Conservation (phyloP, 371 early-diverging fungal genomes). For the Batrachochytrium dendrobatidis region DNA sequence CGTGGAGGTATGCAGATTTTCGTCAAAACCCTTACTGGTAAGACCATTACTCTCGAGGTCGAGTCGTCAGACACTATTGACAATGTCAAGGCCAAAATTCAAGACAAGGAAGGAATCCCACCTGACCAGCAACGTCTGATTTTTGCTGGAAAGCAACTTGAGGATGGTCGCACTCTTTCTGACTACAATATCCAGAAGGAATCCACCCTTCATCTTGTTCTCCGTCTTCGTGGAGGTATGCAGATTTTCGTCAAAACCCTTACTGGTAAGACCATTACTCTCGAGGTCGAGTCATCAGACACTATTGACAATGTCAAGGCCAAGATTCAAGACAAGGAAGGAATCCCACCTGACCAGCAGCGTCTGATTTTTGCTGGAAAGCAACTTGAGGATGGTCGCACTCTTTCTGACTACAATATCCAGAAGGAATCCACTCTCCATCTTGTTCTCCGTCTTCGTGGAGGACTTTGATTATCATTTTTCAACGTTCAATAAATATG, state of each 20-base stretch:
- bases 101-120: constrained; percentile 98
- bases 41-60: constrained; percentile 97
- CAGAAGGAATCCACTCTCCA: too few species aligned
- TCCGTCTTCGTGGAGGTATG: constrained; percentile 64
- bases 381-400: constrained; percentile 90
- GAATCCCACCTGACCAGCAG: constrained; percentile 85
- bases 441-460: constrained; percentile 54
- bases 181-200: constrained; percentile 76
- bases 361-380: constrained; percentile 96
- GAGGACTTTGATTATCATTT: neutral
- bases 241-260: constrained; percentile 20
- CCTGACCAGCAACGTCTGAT: constrained; percentile 99
- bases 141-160: constrained; percentile 99
- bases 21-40: constrained; percentile 98
- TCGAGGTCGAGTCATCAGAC: constrained; percentile 94
- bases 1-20: constrained; percentile 80
- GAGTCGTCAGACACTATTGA: constrained; percentile 94
- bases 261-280: constrained; percentile 97
- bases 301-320: constrained; percentile 81
- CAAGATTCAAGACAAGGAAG: constrained; percentile 89
- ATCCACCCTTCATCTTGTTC: constrained; percentile 67
- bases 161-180: constrained; percentile 88
- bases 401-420: constrained; percentile 59
- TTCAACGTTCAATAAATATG: too few species aligned
- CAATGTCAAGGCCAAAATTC: constrained; percentile 95